Evolutionary conservation across 1,284 basidiomycete genomes (phyloP).

Genomic region (Ganoderma meredithae): DNA sequence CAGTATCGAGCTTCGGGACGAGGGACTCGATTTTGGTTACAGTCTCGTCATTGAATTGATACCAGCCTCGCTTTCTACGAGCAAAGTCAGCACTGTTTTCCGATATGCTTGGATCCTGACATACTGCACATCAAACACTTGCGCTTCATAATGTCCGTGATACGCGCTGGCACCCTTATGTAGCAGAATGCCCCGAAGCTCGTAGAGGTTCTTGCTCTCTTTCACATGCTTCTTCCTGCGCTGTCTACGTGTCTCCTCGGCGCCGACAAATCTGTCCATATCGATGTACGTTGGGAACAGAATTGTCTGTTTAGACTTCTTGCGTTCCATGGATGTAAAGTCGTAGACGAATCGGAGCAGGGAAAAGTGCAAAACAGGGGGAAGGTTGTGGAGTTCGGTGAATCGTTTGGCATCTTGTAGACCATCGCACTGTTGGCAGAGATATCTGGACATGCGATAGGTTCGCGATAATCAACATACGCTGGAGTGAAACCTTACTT

Average conservation of each 20-base stretch:
- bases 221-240: conserved; percentile 29
- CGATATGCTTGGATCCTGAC: conserved; percentile 36
- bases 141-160: conserved; percentile 92
- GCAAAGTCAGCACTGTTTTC: not conserved
- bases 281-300: conserved; percentile 78
- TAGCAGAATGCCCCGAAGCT: conserved; percentile 81
- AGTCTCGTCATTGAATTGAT: conserved; percentile 87
- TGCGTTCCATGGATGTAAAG: conserved; percentile 75
- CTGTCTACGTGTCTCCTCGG: conserved; percentile 27
- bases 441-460: conserved; percentile 60
- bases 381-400: conserved; percentile 71
- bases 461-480: conserved; percentile 1
- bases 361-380: conserved; percentile 89
- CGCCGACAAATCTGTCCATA: conserved; percentile 69
- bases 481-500: conserved; percentile 52
- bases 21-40: conserved; percentile 70
- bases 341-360: conserved; percentile 91
- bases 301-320: conserved; percentile 84
- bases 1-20: conserved; percentile 47
- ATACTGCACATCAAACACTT: conserved; percentile 82
- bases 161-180: conserved; percentile 90
- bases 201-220: conserved; percentile 59
- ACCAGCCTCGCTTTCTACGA: conserved; percentile 79
- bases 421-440: conserved; percentile 73
- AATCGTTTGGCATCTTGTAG: conserved; percentile 83